Evolutionary conservation across 129 eudicot genomes (phyloP), one percentile per base, ranked within the genome.

Genomic region (Smallanthus sonchifolius): DNA sequence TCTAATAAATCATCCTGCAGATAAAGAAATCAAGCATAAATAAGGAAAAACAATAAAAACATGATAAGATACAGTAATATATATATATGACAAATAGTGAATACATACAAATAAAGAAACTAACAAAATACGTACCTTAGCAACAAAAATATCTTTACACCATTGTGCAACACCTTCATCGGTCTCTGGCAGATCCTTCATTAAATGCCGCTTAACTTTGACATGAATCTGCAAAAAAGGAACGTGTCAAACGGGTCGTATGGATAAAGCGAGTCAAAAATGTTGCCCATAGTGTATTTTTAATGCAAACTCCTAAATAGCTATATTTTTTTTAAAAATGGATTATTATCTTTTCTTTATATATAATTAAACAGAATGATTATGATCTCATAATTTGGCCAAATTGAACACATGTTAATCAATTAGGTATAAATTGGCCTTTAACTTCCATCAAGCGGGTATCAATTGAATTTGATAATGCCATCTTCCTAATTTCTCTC

Each of bases 91-190:
- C n/a, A n/a, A 32, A 19, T 36, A 40, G 10, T 71, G 51, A 71
- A 38, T 14, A 65, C 13, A 16, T 4, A 62, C n/a, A 8, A 13
- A n/a, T 7, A 43, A 38, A 64, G 35, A 48, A 59, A 71, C 38
- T 16, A 35, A 19, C 37, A 37, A 70, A 59, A 42, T 15, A 37
- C 16, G 70, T 28, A 93, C 98, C 98, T 93, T 93, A 65, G 73
- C 90, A 37, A 86, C 82, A 75, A 90, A 93, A 45, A 75, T 76
- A 80, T 93, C 98, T 78, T 78, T 93, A 75, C 98, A 93, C 98
- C 98, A 93, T 70, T 90, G 96, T 40, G 98, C 96, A 83, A 87
- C 86, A 57, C 81, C 87, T 75, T 92, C 98, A 77, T 90, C 96
- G 4, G 88, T 54, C 77, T 90, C 92, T 44, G 98, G 98, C 54